Conservation (phyloP, 345 rosid species). For the Hirschfeldia incana region DNA sequence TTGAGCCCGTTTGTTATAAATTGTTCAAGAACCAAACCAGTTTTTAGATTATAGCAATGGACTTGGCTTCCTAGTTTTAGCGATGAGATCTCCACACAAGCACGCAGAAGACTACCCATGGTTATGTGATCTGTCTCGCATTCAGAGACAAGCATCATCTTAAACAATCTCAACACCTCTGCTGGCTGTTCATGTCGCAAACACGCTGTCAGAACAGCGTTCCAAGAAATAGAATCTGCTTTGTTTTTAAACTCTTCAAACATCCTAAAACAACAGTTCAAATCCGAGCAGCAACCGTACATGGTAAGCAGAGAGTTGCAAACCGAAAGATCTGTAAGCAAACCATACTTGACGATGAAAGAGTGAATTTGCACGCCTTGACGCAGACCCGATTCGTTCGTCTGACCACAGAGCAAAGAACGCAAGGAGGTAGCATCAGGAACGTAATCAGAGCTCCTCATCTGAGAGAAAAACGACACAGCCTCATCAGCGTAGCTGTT, state of each 20-base stretch:
- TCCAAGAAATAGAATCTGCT: constrained; percentile 70
- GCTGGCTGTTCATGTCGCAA: constrained; percentile 51
- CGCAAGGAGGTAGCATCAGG: constrained; percentile 54
- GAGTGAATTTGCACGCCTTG: constrained; percentile 61
- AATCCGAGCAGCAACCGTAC: constrained; percentile 54
- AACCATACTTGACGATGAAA: constrained; percentile 50
- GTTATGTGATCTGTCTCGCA: constrained; percentile 58
- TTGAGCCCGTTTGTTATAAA: constrained; percentile 55
- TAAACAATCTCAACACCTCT: constrained; percentile 60
- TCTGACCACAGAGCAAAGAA: constrained; percentile 53
- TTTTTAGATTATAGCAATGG: constrained; percentile 56
- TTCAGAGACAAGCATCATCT: constrained; percentile 50
- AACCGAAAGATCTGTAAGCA: constrained; percentile 42
- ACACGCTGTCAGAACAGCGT: constrained; percentile 67
- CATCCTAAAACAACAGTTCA: constrained; percentile 44
- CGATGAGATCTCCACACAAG: constrained; percentile 66
- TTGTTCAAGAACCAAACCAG: constrained; percentile 49
- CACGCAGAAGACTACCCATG: constrained; percentile 50
- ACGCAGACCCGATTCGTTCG: constrained; percentile 31
- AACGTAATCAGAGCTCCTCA: constrained; percentile 41
- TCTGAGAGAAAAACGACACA: constrained; percentile 38
- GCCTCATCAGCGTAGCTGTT: constrained; percentile 43
- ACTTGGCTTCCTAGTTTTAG: constrained; percentile 65
- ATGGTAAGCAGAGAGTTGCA: constrained; percentile 59
- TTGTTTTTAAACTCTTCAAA: constrained; percentile 54